A percentile compares a stretch with the other conserved stretches of the same genome.
Conservation (phyloP, 768 basidiomycete species). For the Serendipita indica region DNA sequence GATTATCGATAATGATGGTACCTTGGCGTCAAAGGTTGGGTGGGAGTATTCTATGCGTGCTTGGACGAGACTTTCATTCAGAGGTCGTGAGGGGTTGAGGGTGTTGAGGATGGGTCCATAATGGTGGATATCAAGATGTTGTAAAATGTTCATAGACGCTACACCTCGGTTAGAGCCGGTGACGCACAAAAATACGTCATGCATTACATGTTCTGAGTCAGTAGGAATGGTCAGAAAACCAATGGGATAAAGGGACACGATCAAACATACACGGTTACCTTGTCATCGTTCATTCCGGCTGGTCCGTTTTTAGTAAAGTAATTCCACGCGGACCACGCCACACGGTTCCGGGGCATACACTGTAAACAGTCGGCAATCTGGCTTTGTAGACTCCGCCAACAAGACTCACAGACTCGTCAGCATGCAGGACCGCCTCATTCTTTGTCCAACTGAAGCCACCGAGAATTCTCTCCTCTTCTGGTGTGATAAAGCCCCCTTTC, state of each 20-base stretch:
- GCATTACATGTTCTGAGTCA: constrained; percentile 2
- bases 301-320: constrained; percentile 38
- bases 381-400: neutral
- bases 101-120: constrained; percentile 56
- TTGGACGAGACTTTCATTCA: constrained; percentile 29
- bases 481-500: constrained; percentile 35
- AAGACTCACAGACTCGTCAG: constrained; percentile 37
- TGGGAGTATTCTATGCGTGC: constrained; percentile 52
- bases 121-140: constrained; percentile 40
- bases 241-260: neutral
- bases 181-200: too few species aligned
- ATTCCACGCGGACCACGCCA: constrained; percentile 70
- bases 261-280: constrained; percentile 42
- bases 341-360: constrained; percentile 51
- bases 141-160: constrained; percentile 64
- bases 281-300: constrained; percentile 35
- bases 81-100: constrained; percentile 54
- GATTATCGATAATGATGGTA: constrained; percentile 18
- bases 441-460: constrained; percentile 47
- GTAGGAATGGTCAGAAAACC: too few species aligned
- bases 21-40: constrained; percentile 44
- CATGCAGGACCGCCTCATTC: constrained; percentile 55
- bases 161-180: constrained; percentile 7
- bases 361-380: constrained; percentile 17
- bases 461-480: constrained; percentile 42